Percentiles rank a stretch among this genome's conserved stretches.
These are phyloP conservation scores for Pichia pseudocactophila DNA, from an alignment of 805 yeast species.

Conservation along the genomic window DNA sequence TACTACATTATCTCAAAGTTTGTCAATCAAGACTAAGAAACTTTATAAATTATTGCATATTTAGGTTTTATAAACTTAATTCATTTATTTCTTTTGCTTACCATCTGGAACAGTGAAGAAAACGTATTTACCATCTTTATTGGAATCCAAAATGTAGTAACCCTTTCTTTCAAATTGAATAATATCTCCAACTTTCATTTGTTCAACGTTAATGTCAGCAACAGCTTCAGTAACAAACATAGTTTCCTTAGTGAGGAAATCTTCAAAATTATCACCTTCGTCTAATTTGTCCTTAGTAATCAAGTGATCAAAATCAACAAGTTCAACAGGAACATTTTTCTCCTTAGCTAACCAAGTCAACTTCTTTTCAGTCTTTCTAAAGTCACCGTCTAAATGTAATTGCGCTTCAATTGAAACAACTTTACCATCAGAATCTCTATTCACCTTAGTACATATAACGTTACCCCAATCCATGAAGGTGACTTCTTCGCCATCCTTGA, in stretches of 20 bases:
- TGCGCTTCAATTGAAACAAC: conserved; percentile 64
- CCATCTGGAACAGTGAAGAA: conserved; percentile 97
- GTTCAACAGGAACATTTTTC: conserved; percentile 63
- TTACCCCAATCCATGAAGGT: conserved; percentile 99
- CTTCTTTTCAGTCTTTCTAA: conserved; percentile 92
- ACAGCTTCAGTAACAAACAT: conserved; percentile 71
- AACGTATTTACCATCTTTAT: conserved; percentile 52
- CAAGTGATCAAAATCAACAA: conserved; percentile 89
- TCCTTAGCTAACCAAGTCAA: conserved; percentile 88
- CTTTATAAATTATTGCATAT: conserved; percentile 1
- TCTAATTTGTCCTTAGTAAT: conserved; percentile 92
- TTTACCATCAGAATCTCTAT: conserved; percentile 44
- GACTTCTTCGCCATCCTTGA: conserved; percentile 77
- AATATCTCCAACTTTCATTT: conserved; percentile 76
- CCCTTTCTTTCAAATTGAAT: conserved; percentile 97
- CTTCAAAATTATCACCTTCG: conserved; percentile 89
- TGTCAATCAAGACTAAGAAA: not conserved
- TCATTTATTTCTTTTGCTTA: conserved; percentile 46
- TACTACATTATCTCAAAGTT: conserved; percentile 35
- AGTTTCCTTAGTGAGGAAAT: conserved; percentile 80
- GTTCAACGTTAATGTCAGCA: conserved; percentile 72
- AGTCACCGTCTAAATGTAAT: conserved; percentile 89
- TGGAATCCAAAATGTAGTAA: conserved; percentile 74
- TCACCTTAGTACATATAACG: conserved; percentile 64
- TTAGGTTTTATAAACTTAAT: not conserved